Percentiles rank a stretch among this genome's conserved stretches.
phyloP scores from a whole-genome alignment of 192 early-diverging fungal species.

The Coemansia sp. region DNA sequence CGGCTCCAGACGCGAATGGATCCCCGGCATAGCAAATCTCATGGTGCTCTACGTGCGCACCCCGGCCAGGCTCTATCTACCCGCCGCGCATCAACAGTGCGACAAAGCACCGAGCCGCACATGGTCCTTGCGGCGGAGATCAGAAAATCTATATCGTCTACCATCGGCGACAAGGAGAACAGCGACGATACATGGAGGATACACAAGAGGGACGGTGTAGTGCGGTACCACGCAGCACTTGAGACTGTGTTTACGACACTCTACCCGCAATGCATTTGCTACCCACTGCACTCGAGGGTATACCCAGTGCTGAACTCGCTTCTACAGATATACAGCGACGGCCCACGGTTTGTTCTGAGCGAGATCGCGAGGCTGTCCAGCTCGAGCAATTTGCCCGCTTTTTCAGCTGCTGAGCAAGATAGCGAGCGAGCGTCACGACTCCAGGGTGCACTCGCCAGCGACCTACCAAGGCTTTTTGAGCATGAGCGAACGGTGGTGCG shows the following conservation, averaged over 20 bases:
- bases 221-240: constrained; percentile 19
- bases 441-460: constrained; percentile 21
- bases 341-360: constrained; percentile 38
- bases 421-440: constrained; percentile 14
- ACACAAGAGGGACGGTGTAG: constrained; percentile 3
- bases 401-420: constrained; percentile 11
- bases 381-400: neutral
- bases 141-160: neutral
- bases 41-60: constrained; percentile 13
- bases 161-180: neutral
- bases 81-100: neutral
- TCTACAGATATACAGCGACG: constrained; percentile 45
- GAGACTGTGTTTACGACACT: constrained; percentile 19
- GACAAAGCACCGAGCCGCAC: constrained; percentile 2
- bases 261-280: constrained; percentile 26
- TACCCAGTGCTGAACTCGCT: constrained; percentile 44
- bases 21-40: constrained; percentile 22
- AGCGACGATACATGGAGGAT: constrained; percentile 18
- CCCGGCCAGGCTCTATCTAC: neutral
- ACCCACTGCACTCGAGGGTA: constrained; percentile 22
- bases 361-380: constrained; percentile 29
- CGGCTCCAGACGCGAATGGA: constrained; percentile 3
- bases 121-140: neutral
- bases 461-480: constrained; percentile 48
- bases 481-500: constrained; percentile 36